phyloP scores from a whole-genome alignment of 495 filamentous ascomycete genomes.

The Corynascus novoguineensis region DNA sequence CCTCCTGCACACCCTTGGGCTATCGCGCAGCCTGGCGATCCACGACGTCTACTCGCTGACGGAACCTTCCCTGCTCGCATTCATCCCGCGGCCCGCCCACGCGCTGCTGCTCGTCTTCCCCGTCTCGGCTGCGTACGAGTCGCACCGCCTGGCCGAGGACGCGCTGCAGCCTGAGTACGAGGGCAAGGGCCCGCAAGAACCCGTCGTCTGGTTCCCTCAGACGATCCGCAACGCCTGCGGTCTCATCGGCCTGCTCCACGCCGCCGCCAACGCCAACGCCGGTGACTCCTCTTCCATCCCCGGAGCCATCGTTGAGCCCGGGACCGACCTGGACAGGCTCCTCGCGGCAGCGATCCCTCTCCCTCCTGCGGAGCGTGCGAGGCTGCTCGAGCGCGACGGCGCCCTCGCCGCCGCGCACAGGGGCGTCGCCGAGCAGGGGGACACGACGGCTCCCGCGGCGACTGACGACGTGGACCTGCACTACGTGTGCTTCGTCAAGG shows the following conservation, averaged over 20 bases:
- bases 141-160: conserved; percentile 60
- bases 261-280: conserved; percentile 54
- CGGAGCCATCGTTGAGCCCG: conserved; percentile 38
- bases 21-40: conserved; percentile 59
- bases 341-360: conserved; percentile 46
- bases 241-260: conserved; percentile 72
- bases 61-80: conserved; percentile 69
- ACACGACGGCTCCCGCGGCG: conserved; percentile 64
- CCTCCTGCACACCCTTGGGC: conserved; percentile 69
- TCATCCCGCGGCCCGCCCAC: conserved; percentile 76
- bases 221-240: conserved; percentile 83
- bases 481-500: conserved; percentile 82
- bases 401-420: conserved; percentile 68
- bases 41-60: conserved; percentile 82
- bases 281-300: no score
- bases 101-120: conserved; percentile 85
- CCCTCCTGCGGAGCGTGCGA: conserved; percentile 53
- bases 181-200: conserved; percentile 40
- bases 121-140: conserved; percentile 64
- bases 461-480: conserved; percentile 68
- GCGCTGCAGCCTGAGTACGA: conserved; percentile 42
- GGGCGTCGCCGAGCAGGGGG: conserved; percentile 63
- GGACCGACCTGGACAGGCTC: conserved; percentile 39
- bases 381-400: conserved; percentile 65
- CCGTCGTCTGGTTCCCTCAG: conserved; percentile 78